Base-by-base conservation (phyloP, 495 filamentous ascomycete species). In the Neurospora sp. region DNA sequence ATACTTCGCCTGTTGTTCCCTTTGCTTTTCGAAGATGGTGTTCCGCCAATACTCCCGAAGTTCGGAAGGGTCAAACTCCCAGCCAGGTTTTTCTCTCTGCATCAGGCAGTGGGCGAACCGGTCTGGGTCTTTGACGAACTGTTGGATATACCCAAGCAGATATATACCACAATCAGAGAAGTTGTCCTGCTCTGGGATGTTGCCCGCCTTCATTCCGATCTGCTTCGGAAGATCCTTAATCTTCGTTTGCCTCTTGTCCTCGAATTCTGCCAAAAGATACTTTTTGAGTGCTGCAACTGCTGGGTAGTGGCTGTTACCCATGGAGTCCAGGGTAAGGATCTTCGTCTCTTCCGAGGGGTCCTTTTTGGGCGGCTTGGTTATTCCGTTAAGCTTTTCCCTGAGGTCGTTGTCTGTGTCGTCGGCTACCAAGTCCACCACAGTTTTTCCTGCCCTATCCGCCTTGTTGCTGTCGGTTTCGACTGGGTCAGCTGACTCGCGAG, bases 241-340 rank as follows among this genome's bases (percentile, higher is more conserved):
- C 69, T 92, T 83, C 40, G 82, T 86, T 48, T 86, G 87, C 35
- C 76, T 75, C 82, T 95, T 97, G 20, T 88, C 84, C 72, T 85
- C 83, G 3, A 91, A 90, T 84, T 98, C 96, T 54, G 85, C 85
- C 35, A 84, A 78, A 31, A 98, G 83, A 82, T 97, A 99, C 7
- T 93, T 87, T 73, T 91, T 93, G 10, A 99, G 86, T 41, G 86
- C 84, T 42, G 77, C 84, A 54, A 91, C 86, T 3, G 92, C 90
- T 3, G 82, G 79, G 1, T 86, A 83, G 77, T 94, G 95, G 0
- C 79, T 14, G 20, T 77, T 44, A 44, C 89, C 90, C 39, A 99
- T 84, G 0, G 96, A 98, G 81, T 99, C 96, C 18, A 99, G 88
- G 0, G 93, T 94, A 75, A 99, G 90, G 72, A 99, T 97, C 31